Evolutionary conservation across 257 asterid species (phyloP).

Genomic region (Nicotiana sylvestris): DNA sequence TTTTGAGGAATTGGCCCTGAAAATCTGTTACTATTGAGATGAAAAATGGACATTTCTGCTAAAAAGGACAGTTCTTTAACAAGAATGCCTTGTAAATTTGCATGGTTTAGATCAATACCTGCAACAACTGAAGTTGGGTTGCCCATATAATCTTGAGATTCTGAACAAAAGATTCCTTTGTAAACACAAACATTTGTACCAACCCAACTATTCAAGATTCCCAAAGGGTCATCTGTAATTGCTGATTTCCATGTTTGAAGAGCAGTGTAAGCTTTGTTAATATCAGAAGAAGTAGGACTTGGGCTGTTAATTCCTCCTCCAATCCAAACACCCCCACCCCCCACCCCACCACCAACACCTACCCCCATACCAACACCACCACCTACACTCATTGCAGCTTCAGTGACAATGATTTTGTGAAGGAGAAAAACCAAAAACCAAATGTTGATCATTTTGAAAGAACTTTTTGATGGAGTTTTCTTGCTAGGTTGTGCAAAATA

Average conservation of each 20-base stretch:
- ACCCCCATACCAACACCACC: constrained; percentile 42
- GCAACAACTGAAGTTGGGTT: constrained; percentile 39
- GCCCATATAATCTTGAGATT: constrained; percentile 46
- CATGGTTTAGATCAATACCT: constrained; percentile 83
- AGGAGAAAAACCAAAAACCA: constrained; percentile 29
- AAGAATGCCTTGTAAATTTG: constrained; percentile 53
- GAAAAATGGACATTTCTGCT: constrained; percentile 53
- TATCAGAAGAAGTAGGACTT: constrained; percentile 15
- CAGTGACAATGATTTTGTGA: constrained; percentile 18
- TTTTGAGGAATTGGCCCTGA: constrained; percentile 52
- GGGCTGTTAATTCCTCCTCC: constrained; percentile 32
- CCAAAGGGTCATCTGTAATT: constrained; percentile 62
- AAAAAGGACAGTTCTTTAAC: constrained; percentile 51
- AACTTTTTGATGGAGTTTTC: not conserved
- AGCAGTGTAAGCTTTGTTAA: constrained; percentile 45
- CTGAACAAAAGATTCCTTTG: constrained; percentile 67
- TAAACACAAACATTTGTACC: constrained; percentile 71
- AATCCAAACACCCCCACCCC: constrained; percentile 15
- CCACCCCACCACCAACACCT: constrained; percentile 15
- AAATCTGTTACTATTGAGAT: constrained; percentile 74
- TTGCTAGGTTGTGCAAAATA: no score
- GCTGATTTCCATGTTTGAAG: constrained; percentile 91
- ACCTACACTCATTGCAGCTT: constrained; percentile 32
- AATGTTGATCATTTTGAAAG: constrained; percentile 28
- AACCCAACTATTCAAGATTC: constrained; percentile 47